Conservation (phyloP, 2,329 filamentous ascomycete species). For the Metarhizium rileyi region DNA sequence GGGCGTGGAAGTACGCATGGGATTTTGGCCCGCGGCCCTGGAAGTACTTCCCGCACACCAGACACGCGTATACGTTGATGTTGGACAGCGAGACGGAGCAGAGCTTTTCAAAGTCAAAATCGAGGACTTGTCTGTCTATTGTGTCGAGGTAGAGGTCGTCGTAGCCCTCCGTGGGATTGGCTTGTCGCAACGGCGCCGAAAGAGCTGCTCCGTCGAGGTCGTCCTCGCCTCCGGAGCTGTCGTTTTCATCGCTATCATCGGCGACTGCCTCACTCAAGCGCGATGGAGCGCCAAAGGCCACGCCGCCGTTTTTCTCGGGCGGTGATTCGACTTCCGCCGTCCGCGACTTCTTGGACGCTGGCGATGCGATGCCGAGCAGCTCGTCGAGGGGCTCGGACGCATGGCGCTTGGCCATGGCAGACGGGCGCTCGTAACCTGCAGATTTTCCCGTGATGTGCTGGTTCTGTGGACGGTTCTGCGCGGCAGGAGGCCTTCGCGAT, state of each 20-base stretch:
- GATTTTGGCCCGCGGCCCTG: conserved; percentile 90
- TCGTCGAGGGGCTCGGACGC: conserved; percentile 53
- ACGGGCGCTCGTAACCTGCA: background rate
- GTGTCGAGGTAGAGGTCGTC: conserved; percentile 96
- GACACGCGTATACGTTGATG: conserved; percentile 96
- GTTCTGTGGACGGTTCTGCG: background rate
- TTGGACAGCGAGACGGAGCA: conserved; percentile 94
- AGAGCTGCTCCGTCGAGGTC: conserved; percentile 25
- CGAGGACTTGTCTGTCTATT: conserved; percentile 82
- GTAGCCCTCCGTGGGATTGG: conserved; percentile 77
- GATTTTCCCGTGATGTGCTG: too few relatives aligned
- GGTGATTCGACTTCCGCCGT: conserved; percentile 35
- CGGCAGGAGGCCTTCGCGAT: background rate
- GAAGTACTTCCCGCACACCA: conserved; percentile 97
- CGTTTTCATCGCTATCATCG: conserved; percentile 16
- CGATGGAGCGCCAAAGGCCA: conserved; percentile 17
- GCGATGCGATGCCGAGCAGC: conserved; percentile 42
- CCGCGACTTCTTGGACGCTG: conserved; percentile 49
- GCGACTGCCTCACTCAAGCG: conserved; percentile 11
- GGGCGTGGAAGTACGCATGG: conserved; percentile 93
- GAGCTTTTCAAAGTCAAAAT: conserved; percentile 98
- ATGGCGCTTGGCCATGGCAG: conserved; percentile 42
- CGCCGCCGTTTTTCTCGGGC: conserved; percentile 21
- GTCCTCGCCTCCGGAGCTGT: conserved; percentile 27
- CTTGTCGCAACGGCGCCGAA: conserved; percentile 53